Base-by-base conservation (phyloP, 306 rosid species). In the Herpetospermum pedunculosum region DNA sequence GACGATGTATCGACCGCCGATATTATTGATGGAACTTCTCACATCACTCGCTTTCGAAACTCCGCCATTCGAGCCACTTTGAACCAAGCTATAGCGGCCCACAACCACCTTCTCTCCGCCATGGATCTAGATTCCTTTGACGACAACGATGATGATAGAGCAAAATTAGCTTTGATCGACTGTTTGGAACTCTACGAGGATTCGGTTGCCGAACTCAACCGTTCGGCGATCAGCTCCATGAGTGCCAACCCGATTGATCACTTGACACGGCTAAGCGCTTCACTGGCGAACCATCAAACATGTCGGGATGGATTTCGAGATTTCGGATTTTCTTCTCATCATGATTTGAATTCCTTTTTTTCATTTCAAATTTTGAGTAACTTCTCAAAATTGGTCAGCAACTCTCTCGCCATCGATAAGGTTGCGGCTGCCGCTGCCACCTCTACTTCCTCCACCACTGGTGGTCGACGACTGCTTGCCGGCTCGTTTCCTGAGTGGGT, bases 201-300 rank as follows among this genome's bases (percentile, higher is more conserved):
- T 53, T 87, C 98, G 1, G 65, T 92, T 6, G 68, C 82, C 65
- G 81, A 85, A 32, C 84, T 92, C 23, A 90, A 90, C 48, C 86
- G 83, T 0, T 87, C 96, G 6, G 9, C 68, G 40, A 48, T 52
- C 75, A 75, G 88, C 29, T 34, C 44, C 26, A 34, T 8, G 37
- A 26, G 1, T 13, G 72, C 29, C 55, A 77, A 84, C 5, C 79
- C 67, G 9, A 55, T 78, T 3, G 96, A 90, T 14, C 81, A 40
- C 23, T 34, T 73, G 9, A 92, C 98, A 2, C 83, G 88, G 96
- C 76, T 88, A 44, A 90, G 96, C 75, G 96, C 98, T 34, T 85
- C 98, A 15, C 68, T 90, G 41, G 85, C 96, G 6, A 88, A 92
- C 53, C 90, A 85, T 18, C 91, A 87, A 78, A 92, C 96, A 14